Base-by-base conservation (phyloP, 345 rosid genomes). In the Xanthoceras sorbifolium region DNA sequence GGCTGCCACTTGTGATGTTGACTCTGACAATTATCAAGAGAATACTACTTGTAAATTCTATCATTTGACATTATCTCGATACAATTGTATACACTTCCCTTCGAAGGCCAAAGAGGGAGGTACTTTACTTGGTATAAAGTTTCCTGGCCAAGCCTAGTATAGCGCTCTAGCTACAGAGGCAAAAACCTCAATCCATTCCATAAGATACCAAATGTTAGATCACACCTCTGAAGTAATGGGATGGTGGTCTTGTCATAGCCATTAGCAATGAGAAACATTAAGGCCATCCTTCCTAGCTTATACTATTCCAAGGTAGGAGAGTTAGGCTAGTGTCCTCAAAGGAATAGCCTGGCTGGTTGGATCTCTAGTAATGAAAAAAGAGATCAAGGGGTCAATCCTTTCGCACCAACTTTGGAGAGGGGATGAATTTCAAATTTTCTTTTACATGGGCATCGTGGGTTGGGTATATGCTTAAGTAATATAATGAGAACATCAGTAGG, bases 351-450 rank as follows among this genome's bases (percentile, higher is more conserved):
- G 3, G 23, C 1, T 52, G 23, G 59, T 20, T 52, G 54, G 54
- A 36, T 44, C 59, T 52, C 59, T 52, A 17, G 20, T 18, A 15
- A 52, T 52, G 57, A 66, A 74, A 54, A 76, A 63, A 50, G 36
- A 52, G 14, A n/a, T 61, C 1, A 32, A 25, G 50, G 31, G 20
- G 5, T 52, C 6, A 17, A 52, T 52, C 22, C 20, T 20, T 52
- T 52, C 23, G 9, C 22, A 20, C 23, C 59, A 52, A 18, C 22
- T 18, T 52, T 52, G 38, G 4, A 52, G 59, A 52, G 59, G n/a
- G 48, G 59, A 17, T 52, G 17, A 52, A 52, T 52, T 52, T 52
- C 59, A 17, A 20, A 17, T 52, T 20, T 52, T 7, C 15, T 15
- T 52, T 52, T 20, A 52, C 18, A 52, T 5, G 1, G 59, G 59